Percentiles rank a stretch among this genome's conserved stretches.
Evolutionary conservation across 371 early-diverging fungal species (phyloP).

Genomic region (Nematocida displodere): DNA sequence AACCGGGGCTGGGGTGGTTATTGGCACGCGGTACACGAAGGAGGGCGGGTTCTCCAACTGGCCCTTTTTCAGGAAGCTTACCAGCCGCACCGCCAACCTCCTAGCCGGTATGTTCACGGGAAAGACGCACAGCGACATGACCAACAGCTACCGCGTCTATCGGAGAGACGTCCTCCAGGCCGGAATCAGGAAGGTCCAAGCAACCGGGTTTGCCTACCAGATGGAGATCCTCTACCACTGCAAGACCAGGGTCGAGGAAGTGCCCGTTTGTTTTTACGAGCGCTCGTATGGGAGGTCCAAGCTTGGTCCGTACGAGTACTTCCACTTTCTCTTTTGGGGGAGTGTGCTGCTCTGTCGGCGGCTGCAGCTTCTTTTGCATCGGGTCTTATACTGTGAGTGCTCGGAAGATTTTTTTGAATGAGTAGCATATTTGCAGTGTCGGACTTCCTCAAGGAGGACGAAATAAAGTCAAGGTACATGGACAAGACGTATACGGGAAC

Average conservation of each 20-base stretch:
- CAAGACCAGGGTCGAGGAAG: slow-evolving; percentile 76
- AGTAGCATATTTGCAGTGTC: slow-evolving; percentile 2
- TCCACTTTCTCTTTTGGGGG: slow-evolving; percentile 38
- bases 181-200: slow-evolving; percentile 75
- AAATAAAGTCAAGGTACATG: slow-evolving; percentile 40
- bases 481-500: slow-evolving; percentile 59
- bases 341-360: not conserved
- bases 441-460: slow-evolving; percentile 16
- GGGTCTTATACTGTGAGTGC: not conserved
- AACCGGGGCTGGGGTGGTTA: slow-evolving; percentile 80
- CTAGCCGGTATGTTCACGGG: slow-evolving; percentile 80
- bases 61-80: slow-evolving; percentile 88
- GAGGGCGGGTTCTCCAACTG: slow-evolving; percentile 94
- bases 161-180: slow-evolving; percentile 77
- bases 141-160: slow-evolving; percentile 90
- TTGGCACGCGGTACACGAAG: slow-evolving; percentile 73
- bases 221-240: slow-evolving; percentile 97
- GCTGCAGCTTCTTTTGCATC: not conserved
- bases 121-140: slow-evolving; percentile 80
- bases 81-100: slow-evolving; percentile 89
- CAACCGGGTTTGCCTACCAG: slow-evolving; percentile 95
- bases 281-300: slow-evolving; percentile 60
- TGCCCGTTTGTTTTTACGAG: slow-evolving; percentile 63
- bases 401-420: slow-evolving; percentile 37
- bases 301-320: slow-evolving; percentile 25